phyloP scores from a whole-genome alignment of 2,329 filamentous ascomycete species.

The Ophiocordyceps camponoti-floridani region DNA sequence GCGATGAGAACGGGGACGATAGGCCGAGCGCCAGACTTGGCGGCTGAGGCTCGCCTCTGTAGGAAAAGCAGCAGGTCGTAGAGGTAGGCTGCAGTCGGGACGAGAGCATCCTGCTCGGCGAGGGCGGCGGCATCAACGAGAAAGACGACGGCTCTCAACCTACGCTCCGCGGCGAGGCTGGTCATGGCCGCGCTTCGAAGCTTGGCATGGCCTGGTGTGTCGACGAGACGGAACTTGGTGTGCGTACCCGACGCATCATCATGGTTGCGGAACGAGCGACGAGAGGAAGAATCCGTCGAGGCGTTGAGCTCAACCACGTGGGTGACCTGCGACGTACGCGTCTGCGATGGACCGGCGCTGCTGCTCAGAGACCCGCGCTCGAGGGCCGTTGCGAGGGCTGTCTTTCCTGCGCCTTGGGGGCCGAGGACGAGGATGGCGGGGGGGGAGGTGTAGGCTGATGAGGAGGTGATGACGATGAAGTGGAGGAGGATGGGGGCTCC shows the following conservation, averaged over 20 bases:
- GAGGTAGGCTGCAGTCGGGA: conserved; percentile 64
- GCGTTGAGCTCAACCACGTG: conserved; percentile 37
- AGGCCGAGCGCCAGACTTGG: conserved; percentile 13
- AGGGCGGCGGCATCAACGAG: conserved; percentile 70
- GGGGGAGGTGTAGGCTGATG: conserved; percentile 43
- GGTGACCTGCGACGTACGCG: conserved; percentile 36
- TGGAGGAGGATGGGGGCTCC: conserved; percentile 64
- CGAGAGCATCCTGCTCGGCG: conserved; percentile 38
- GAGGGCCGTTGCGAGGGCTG: conserved; percentile 59
- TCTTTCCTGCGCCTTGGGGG: conserved; percentile 73
- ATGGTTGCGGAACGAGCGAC: conserved; percentile 33
- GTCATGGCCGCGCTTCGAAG: conserved; percentile 54
- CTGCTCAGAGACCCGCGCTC: conserved; percentile 27
- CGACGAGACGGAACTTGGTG: conserved; percentile 58
- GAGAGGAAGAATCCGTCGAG: conserved; percentile 24
- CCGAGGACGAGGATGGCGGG: conserved; percentile 70
- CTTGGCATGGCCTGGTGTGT: conserved; percentile 93
- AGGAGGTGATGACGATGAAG: conserved; percentile 44
- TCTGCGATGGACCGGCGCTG: conserved; percentile 17
- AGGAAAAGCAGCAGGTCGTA: conserved; percentile 75
- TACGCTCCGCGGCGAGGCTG: conserved; percentile 23
- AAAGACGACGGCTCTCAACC: conserved; percentile 62
- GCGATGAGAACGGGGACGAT: conserved; percentile 63
- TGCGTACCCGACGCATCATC: conserved; percentile 36
- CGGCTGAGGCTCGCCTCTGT: conserved; percentile 47